Conservation (phyloP, 257 asterid species). For the Solanum paucissectum region DNA sequence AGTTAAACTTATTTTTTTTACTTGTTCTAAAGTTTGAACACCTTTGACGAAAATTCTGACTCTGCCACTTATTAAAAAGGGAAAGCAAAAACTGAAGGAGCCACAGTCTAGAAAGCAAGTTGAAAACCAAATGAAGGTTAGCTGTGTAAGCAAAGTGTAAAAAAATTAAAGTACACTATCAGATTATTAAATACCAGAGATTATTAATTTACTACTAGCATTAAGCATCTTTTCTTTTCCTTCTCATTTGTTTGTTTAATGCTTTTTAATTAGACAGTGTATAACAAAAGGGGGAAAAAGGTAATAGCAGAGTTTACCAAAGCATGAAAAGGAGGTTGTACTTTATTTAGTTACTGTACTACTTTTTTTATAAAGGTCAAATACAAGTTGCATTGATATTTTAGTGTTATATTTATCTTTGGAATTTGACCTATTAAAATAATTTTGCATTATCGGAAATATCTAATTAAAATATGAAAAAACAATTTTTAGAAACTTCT, state of each 20-base stretch:
- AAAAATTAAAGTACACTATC: background rate
- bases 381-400: background rate
- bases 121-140: background rate
- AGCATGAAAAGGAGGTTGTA: background rate
- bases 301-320: background rate
- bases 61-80: background rate
- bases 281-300: background rate
- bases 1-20: background rate
- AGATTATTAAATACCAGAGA: background rate
- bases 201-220: background rate
- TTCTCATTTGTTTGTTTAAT: background rate
- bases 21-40: too few relatives aligned
- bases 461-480: too few relatives aligned
- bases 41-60: fast-evolving
- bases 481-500: background rate
- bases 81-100: background rate
- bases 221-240: background rate
- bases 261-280: background rate
- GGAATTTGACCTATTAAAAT: background rate
- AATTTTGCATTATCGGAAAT: background rate
- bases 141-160: background rate
- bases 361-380: background rate
- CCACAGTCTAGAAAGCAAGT: background rate
- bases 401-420: too few relatives aligned
- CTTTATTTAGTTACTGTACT: background rate